These are phyloP conservation scores for Primulina eburnea DNA, from an alignment of 257 asterid species.

Conservation along the genomic window DNA sequence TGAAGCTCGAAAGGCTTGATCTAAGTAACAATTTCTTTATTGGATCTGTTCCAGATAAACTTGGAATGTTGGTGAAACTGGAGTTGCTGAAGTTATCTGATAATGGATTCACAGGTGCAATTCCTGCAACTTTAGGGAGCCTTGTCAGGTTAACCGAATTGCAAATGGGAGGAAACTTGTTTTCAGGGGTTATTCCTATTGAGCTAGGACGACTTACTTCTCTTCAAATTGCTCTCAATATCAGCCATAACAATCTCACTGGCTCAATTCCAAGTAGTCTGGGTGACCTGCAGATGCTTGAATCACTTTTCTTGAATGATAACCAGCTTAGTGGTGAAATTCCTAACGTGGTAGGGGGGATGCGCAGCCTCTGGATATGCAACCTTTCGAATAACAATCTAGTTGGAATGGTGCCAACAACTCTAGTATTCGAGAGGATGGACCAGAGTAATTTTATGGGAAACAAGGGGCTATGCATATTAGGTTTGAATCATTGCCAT, in stretches of 20 bases:
- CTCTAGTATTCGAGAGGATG: slow-evolving; percentile 63
- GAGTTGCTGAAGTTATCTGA: slow-evolving; percentile 75
- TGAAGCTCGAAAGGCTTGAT: slow-evolving; percentile 81
- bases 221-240: slow-evolving; percentile 75
- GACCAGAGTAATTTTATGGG: slow-evolving; percentile 68
- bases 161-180: slow-evolving; percentile 78
- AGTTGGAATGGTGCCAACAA: slow-evolving; percentile 66
- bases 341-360: slow-evolving; percentile 64
- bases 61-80: slow-evolving; percentile 69
- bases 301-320: slow-evolving; percentile 63
- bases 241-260: slow-evolving; percentile 61
- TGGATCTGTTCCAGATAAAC: slow-evolving; percentile 52
- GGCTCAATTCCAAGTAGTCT: slow-evolving; percentile 62
- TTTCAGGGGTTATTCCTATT: slow-evolving; percentile 60
- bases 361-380: slow-evolving; percentile 67
- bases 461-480: slow-evolving; percentile 51
- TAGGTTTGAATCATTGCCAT: slow-evolving; percentile 37
- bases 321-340: slow-evolving; percentile 75
- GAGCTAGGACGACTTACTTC: slow-evolving; percentile 70
- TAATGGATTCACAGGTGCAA: slow-evolving; percentile 50
- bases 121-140: slow-evolving; percentile 66
- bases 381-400: slow-evolving; percentile 76
- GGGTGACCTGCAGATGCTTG: slow-evolving; percentile 81
- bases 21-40: slow-evolving; percentile 63
- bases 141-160: slow-evolving; percentile 65